Conservation (phyloP, 306 rosid genomes). For the Malus asiatica region DNA sequence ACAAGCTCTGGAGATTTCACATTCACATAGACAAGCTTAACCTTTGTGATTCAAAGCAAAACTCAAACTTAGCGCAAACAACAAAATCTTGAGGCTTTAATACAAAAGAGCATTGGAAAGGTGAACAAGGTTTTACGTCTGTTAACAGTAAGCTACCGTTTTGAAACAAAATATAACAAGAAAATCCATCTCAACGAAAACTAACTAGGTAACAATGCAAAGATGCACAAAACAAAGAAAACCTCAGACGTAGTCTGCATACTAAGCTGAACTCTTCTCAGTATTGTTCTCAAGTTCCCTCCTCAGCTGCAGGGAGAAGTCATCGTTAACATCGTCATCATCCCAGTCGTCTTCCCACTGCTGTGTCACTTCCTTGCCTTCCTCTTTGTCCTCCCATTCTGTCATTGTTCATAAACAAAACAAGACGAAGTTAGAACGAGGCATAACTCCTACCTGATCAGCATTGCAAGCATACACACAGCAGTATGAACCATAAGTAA, state of each 20-base stretch:
- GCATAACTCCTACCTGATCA: background rate
- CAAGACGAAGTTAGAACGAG: background rate
- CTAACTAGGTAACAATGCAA: background rate
- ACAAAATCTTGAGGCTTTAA: background rate
- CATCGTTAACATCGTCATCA: constrained; percentile 86
- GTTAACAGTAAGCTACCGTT: constrained; percentile 13
- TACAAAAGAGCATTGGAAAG: background rate
- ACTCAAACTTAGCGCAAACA: background rate
- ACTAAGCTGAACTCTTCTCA: constrained; percentile 35
- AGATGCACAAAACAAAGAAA: background rate
- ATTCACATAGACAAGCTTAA: background rate
- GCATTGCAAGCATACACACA: background rate
- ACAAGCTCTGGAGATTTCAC: background rate
- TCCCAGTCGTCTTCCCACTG: constrained; percentile 99
- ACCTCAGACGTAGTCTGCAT: background rate
- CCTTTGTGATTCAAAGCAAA: background rate
- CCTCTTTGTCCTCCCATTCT: constrained; percentile 82
- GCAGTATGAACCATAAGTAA: background rate
- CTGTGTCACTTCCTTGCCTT: constrained; percentile 66
- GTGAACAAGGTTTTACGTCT: background rate
- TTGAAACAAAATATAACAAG: background rate
- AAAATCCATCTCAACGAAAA: background rate
- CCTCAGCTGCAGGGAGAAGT: constrained; percentile 82
- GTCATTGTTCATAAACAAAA: constrained; percentile 2
- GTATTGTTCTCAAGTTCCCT: constrained; percentile 69